A percentile compares a stretch with the other conserved stretches of the same genome.
Conservation (phyloP, 2,329 filamentous ascomycete species). For the Botryotinia convoluta region DNA sequence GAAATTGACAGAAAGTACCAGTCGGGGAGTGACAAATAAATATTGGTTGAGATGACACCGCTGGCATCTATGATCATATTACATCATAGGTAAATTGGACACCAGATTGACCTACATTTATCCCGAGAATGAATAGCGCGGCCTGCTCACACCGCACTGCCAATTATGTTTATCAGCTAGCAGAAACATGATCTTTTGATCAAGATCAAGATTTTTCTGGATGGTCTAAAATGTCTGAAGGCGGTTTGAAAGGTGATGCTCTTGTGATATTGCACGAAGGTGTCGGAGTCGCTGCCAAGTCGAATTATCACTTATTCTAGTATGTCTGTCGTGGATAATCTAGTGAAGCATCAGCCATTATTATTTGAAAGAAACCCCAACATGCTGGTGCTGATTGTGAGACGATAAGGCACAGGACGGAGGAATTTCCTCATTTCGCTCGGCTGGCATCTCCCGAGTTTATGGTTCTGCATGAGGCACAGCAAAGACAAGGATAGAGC, state of each 20-base stretch:
- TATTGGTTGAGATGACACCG: too few species aligned
- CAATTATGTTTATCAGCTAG: background rate
- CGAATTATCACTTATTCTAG: background rate
- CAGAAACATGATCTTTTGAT: background rate
- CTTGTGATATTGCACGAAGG: background rate
- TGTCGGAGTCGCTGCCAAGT: background rate
- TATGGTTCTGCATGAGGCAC: background rate
- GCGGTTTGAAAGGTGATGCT: background rate
- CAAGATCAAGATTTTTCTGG: background rate
- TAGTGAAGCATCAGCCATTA: background rate
- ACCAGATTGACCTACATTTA: background rate
- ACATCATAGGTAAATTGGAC: background rate
- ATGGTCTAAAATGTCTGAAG: background rate
- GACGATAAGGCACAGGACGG: background rate
- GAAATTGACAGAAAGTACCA: too few species aligned
- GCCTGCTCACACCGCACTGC: accelerated
- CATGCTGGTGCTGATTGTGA: background rate
- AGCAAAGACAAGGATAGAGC: background rate
- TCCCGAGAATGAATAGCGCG: background rate
- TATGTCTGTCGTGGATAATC: background rate
- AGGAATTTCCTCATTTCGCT: background rate
- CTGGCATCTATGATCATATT: background rate
- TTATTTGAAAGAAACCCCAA: background rate
- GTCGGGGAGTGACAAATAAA: too few species aligned
- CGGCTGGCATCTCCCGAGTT: background rate